Conservation (phyloP, 2,329 filamentous ascomycete genomes). For the Colletotrichum sp. region DNA sequence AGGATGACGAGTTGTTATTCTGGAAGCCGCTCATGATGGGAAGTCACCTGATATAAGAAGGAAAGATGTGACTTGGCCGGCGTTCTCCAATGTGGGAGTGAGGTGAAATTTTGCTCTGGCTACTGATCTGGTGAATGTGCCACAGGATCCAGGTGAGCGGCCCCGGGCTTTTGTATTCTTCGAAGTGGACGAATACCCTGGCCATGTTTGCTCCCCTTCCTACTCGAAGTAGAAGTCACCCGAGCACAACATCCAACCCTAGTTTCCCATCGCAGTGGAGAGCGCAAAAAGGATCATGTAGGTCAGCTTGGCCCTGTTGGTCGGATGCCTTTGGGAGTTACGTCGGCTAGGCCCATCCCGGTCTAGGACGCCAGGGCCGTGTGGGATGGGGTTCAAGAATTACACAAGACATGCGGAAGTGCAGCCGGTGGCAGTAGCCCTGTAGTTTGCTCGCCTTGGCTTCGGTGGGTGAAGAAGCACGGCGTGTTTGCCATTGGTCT, state of each 20-base stretch:
- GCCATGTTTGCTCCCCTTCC: not conserved
- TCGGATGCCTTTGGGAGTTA: not conserved
- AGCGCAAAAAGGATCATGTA: not conserved
- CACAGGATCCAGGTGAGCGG: not conserved
- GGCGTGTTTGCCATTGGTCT: not conserved
- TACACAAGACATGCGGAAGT: slow-evolving; percentile 2
- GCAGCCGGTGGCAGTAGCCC: not conserved
- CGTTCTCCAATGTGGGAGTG: not conserved
- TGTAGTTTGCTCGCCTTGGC: not conserved
- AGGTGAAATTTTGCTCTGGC: not conserved
- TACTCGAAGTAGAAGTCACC: not conserved
- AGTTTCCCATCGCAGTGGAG: not conserved
- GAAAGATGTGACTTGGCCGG: not conserved
- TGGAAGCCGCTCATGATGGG: not conserved
- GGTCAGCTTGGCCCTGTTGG: not conserved
- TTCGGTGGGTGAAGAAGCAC: not conserved
- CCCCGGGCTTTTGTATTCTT: slow-evolving; percentile 1
- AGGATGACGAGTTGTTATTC: not conserved
- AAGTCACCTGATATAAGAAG: not conserved
- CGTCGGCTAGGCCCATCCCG: not conserved
- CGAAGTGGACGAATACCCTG: not conserved
- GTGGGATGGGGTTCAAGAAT: not conserved
- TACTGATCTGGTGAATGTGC: not conserved
- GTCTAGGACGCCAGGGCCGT: not conserved
- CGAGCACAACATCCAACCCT: not conserved